A percentile compares a stretch with the other conserved stretches of the same genome.
Conservation (phyloP, 2,329 filamentous ascomycete genomes). For the Xylaria sp. region DNA sequence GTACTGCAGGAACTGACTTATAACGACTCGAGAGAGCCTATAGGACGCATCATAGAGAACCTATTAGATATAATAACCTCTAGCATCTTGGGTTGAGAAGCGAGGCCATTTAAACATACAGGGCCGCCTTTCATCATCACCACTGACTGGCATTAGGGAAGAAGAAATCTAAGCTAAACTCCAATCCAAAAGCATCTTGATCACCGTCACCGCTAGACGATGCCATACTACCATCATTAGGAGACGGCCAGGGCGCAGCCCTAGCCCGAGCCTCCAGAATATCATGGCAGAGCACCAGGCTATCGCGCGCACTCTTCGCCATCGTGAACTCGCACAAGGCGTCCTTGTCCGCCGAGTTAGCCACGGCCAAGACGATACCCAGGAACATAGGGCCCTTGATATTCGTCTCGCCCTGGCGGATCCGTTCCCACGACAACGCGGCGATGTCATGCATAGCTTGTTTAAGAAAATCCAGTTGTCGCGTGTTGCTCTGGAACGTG, state of each 20-base stretch:
- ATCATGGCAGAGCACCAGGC: slow-evolving; percentile 41
- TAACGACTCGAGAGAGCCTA: background rate
- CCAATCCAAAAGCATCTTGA: slow-evolving; percentile 32
- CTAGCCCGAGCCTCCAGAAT: slow-evolving; percentile 36
- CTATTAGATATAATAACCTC: background rate
- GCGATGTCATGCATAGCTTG: slow-evolving; percentile 40
- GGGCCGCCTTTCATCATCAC: slow-evolving; percentile 6
- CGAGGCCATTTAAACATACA: background rate
- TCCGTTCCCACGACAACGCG: slow-evolving; percentile 39
- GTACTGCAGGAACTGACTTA: too few species aligned
- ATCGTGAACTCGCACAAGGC: slow-evolving; percentile 36
- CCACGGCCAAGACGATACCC: slow-evolving; percentile 47
- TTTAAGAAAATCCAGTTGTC: slow-evolving; percentile 42
- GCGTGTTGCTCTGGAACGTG: slow-evolving; percentile 36
- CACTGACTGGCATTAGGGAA: slow-evolving; percentile 28
- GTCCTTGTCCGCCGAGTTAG: slow-evolving; percentile 44
- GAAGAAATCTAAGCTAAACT: slow-evolving; percentile 39
- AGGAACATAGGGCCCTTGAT: slow-evolving; percentile 51
- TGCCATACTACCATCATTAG: slow-evolving; percentile 28
- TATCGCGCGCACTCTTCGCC: slow-evolving; percentile 42
- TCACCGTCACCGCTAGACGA: slow-evolving; percentile 29
- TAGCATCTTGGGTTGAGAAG: background rate
- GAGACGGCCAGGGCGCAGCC: slow-evolving; percentile 17
- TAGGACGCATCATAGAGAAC: background rate
- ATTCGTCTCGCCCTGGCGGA: slow-evolving; percentile 51